phyloP scores from a whole-genome alignment of 2,329 filamentous ascomycete species.

The Blastomyces parvus region DNA sequence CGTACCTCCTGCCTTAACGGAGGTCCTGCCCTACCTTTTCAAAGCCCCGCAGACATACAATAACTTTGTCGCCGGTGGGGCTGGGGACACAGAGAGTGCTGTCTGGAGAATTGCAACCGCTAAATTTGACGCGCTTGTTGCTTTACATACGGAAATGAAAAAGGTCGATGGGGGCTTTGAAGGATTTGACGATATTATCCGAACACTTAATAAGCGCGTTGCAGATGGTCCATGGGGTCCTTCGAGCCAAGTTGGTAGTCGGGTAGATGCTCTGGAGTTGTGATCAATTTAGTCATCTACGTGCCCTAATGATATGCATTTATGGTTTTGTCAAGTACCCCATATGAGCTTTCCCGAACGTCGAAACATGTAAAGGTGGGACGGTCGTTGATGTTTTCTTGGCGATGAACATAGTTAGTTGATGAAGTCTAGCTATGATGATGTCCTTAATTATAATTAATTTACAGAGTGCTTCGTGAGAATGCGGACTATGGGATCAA shows the following conservation, averaged over 20 bases:
- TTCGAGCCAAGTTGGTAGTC: conserved; percentile 22
- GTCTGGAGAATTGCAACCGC: conserved; percentile 49
- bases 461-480: background rate
- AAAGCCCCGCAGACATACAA: conserved; percentile 48
- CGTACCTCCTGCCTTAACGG: conserved; percentile 41
- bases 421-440: too few relatives aligned
- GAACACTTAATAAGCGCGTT: conserved; percentile 32
- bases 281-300: conserved; percentile 12
- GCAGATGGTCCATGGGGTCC: conserved; percentile 36
- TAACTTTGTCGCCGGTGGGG: conserved; percentile 48
- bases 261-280: conserved; percentile 30
- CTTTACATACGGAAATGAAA: conserved; percentile 39
- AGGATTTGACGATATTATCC: conserved; percentile 33
- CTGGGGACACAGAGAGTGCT: conserved; percentile 47
- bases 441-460: background rate
- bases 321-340: background rate
- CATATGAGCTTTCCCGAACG: too few relatives aligned
- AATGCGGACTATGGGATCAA: background rate
- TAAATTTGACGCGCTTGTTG: conserved; percentile 48
- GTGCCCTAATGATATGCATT: background rate
- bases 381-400: background rate
- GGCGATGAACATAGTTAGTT: too few relatives aligned
- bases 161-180: conserved; percentile 24
- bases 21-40: conserved; percentile 48
- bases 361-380: background rate